Base-by-base conservation (phyloP, 2,329 filamentous ascomycete species). In the Apiospora malaysiana region DNA sequence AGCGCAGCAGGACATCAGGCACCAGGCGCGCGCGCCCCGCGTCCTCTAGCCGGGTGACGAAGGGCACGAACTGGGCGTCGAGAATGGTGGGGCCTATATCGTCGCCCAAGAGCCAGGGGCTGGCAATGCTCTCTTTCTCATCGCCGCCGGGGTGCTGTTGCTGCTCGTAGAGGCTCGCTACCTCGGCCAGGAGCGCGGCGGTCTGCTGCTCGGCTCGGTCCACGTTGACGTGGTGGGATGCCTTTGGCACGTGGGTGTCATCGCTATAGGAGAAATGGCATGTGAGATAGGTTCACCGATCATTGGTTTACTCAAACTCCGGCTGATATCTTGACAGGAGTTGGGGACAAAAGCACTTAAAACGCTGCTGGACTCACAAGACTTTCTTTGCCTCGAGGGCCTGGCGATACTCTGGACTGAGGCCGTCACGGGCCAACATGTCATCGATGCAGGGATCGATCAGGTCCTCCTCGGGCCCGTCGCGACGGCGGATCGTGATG, bases 61-160 rank as follows among this genome's bases (percentile, higher is more conserved):
- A 69, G 37, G 70, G 68, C 18, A 71, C 40, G 42, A 69, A 6
- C 56, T 71, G 70, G 18, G 68, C 70, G 47, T 71, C 70, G n/a
- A 71, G 68, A 25, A 71, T 14, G 1, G 70, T 71, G 12, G 69
- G 66, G 3, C 69, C 69, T 2, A 32, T 18, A 2, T 45, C 63
- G 10, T 66, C 59, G 21, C 68, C 68, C 47, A 71, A 67, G 23
- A 69, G 49, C 70, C 70, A 71, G 12, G 12, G 9, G 14, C 63
- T 18, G 7, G n/a, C n/a, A n/a, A n/a, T n/a, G n/a, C n/a, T n/a
- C n/a, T n/a, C n/a, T n/a, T n/a, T n/a, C n/a, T n/a, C n/a, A n/a
- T n/a, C n/a, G n/a, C n/a, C n/a, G n/a, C n/a, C n/a, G n/a, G n/a
- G n/a, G n/a, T n/a, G n/a, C n/a, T n/a, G n/a, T n/a, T n/a, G 43